Conservation (phyloP, 1,284 basidiomycete genomes). For the Chalciporus sp. region DNA sequence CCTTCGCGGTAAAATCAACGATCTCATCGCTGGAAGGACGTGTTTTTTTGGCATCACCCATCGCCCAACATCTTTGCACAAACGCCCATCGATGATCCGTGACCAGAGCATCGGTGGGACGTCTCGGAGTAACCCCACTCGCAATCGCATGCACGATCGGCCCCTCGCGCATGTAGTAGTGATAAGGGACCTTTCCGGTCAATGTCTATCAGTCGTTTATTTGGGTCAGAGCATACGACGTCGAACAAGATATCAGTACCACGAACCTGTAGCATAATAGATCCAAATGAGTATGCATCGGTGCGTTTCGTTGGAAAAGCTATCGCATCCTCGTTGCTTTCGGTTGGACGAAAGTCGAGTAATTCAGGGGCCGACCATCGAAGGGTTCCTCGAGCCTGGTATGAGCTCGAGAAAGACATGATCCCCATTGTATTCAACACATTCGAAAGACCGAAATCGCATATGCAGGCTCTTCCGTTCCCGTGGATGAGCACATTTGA, state of each 20-base stretch:
- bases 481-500: conserved; percentile 20
- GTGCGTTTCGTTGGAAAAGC: conserved; percentile 3
- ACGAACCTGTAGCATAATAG: conserved; percentile 24
- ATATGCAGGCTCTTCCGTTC: conserved; percentile 11
- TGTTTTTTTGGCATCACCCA: background rate
- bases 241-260: background rate
- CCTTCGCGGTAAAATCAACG: conserved; percentile 1
- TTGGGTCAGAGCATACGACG: background rate
- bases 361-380: conserved; percentile 40
- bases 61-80: conserved; percentile 12
- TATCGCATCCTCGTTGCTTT: background rate
- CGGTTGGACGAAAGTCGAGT: conserved; percentile 8
- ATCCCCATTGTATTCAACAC: conserved; percentile 8
- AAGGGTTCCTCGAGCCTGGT: conserved; percentile 31
- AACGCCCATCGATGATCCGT: conserved; percentile 9
- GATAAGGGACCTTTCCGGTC: conserved; percentile 12
- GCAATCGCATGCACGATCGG: conserved; percentile 16
- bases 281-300: conserved; percentile 24
- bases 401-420: conserved; percentile 15
- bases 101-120: conserved; percentile 1
- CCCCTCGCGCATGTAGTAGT: conserved; percentile 14
- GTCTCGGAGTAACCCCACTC: conserved; percentile 12
- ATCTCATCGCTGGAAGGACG: conserved; percentile 9
- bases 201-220: conserved; percentile 6
- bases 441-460: conserved; percentile 16